Percentiles rank a stretch among this genome's conserved stretches.
Conservation (phyloP, 768 basidiomycete genomes). For the Tulasnella sp. region DNA sequence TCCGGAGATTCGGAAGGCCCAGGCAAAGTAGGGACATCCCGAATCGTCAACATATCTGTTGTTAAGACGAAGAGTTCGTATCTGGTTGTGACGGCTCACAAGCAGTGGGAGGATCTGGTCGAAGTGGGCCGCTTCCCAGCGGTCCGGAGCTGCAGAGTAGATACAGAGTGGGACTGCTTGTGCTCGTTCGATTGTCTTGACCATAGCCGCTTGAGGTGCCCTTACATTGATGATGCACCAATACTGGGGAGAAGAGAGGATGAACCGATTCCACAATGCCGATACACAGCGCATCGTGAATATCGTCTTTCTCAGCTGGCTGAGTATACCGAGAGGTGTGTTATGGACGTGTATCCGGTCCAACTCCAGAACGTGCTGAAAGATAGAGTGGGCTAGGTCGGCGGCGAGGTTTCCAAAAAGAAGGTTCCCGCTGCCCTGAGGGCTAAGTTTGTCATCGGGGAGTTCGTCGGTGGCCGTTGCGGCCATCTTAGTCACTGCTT, state of each 20-base stretch:
- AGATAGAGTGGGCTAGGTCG: background rate
- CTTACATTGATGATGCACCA: background rate
- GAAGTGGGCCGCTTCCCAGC: background rate
- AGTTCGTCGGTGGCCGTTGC: background rate
- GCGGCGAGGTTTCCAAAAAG: background rate
- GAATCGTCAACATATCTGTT: background rate
- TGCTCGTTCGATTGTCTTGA: background rate
- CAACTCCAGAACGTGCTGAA: background rate
- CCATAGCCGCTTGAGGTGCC: background rate
- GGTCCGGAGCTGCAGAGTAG: background rate
- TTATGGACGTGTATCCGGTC: background rate
- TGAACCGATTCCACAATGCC: background rate
- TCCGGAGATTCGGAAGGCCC: background rate
- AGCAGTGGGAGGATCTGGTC: background rate
- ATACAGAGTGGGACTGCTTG: background rate
- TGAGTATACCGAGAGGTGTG: background rate
- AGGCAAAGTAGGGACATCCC: background rate
- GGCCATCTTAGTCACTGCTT: background rate
- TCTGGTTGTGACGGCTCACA: background rate
- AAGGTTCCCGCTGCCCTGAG: background rate
- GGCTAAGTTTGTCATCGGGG: background rate
- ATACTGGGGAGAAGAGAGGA: background rate
- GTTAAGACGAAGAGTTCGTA: background rate
- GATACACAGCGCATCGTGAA: background rate
- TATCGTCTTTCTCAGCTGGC: background rate